These are phyloP conservation scores for Dictyostelium discoideum DNA, from an alignment of 78 protist genomes.

Conservation along the genomic window dicty_2.7 NC_007088.5:6085001-6085500, in stretches of 20 bases:
- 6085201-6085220: slow-evolving; percentile 9
- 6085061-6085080: neutral
- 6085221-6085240: slow-evolving; percentile 32
- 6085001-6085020: too few species aligned
- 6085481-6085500: slow-evolving; percentile 28
- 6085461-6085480: too few species aligned
- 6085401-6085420: neutral
- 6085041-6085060: neutral
- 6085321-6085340: slow-evolving; percentile 40
- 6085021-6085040: neutral
- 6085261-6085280: slow-evolving; percentile 66
- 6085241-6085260: slow-evolving; percentile 58
- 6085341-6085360: slow-evolving; percentile 53
- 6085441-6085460: too few species aligned
- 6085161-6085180: slow-evolving; percentile 12
- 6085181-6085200: neutral
- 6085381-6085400: too few species aligned
- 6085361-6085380: slow-evolving; percentile 21
- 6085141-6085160: slow-evolving; percentile 54
- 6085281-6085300: neutral
- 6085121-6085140: slow-evolving; percentile 26
- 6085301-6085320: slow-evolving; percentile 10
- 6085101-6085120: slow-evolving; percentile 6
- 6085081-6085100: neutral
- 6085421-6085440: neutral